phyloP scores from a whole-genome alignment of 73 alveolate species.

The Uronychia binucleata region DNA sequence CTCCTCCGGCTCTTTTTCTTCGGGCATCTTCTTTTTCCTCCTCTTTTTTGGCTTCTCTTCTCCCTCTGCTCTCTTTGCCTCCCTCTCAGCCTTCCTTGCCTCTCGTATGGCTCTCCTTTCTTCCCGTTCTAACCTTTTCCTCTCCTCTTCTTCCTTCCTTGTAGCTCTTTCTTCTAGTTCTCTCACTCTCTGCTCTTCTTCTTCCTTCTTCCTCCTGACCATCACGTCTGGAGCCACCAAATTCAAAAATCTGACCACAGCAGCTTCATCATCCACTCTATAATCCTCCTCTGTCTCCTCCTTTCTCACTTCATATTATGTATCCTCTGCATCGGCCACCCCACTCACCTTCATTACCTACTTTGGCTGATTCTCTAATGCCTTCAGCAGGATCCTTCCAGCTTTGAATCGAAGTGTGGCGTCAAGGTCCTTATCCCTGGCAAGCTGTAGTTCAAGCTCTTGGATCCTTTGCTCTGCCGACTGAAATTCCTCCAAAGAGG shows the following conservation, averaged over 20 bases:
- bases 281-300: constrained; percentile 8
- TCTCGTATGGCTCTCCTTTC: constrained; percentile 2
- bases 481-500: background rate
- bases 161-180: background rate
- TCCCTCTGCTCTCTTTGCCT: background rate
- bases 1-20: constrained; percentile 12
- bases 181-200: background rate
- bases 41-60: background rate
- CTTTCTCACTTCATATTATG: background rate
- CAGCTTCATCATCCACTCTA: constrained; percentile 13
- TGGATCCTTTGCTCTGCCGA: background rate
- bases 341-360: background rate
- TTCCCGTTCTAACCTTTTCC: background rate
- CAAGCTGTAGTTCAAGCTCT: constrained; percentile 16
- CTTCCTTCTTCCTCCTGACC: background rate
- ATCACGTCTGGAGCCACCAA: constrained; percentile 5
- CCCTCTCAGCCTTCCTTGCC: background rate
- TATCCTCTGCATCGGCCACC: background rate
- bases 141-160: background rate
- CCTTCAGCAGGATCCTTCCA: constrained; percentile 10
- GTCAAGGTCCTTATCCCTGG: constrained; percentile 4
- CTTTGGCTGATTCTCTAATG: constrained; percentile 9
- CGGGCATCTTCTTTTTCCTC: background rate
- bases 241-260: constrained; percentile 5
- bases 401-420: constrained; percentile 16